Evolutionary conservation across 2,329 filamentous ascomycete species (phyloP).

Genomic region (Delphinella strobiligena): DNA sequence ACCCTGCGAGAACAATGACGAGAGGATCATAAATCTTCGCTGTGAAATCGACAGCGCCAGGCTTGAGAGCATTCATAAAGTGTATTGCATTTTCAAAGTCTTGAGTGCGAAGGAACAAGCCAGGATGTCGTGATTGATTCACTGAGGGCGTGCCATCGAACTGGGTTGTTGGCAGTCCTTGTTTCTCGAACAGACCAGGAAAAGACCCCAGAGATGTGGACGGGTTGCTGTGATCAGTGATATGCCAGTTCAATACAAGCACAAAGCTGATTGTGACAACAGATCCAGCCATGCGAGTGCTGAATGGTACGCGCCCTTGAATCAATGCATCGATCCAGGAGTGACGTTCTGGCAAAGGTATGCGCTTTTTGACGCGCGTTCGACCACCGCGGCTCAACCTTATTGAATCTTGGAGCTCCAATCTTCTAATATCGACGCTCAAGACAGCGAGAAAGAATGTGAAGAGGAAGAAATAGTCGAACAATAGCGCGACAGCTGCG

Average conservation of each 20-base stretch:
- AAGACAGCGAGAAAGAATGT: constrained; percentile 72
- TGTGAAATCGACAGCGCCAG: constrained; percentile 56
- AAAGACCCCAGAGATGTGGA: constrained; percentile 2
- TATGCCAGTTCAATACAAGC: constrained; percentile 64
- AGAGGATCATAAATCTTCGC: constrained; percentile 65
- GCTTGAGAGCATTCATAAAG: constrained; percentile 64
- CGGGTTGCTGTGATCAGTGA: constrained; percentile 43
- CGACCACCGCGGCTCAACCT: constrained; percentile 22
- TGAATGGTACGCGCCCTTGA: constrained; percentile 53
- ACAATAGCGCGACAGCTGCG: constrained; percentile 59
- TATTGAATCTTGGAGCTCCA: constrained; percentile 63
- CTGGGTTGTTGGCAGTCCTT: constrained; percentile 8
- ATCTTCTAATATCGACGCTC: constrained; percentile 64
- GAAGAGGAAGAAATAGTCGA: constrained; percentile 67
- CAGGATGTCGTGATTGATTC: constrained; percentile 64
- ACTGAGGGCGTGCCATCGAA: constrained; percentile 37
- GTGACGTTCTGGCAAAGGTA: constrained; percentile 23
- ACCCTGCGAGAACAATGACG: constrained; percentile 57
- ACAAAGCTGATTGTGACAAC: constrained; percentile 62
- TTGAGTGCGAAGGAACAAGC: constrained; percentile 64
- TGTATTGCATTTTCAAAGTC: constrained; percentile 69
- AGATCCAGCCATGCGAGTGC: constrained; percentile 63
- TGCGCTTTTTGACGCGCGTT: constrained; percentile 24
- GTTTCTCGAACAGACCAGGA: constrained; percentile 7
- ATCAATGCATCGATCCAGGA: constrained; percentile 52